Evolutionary conservation across 2,329 filamentous ascomycete genomes (phyloP).

Genomic region (Alternaria postmessia): DNA sequence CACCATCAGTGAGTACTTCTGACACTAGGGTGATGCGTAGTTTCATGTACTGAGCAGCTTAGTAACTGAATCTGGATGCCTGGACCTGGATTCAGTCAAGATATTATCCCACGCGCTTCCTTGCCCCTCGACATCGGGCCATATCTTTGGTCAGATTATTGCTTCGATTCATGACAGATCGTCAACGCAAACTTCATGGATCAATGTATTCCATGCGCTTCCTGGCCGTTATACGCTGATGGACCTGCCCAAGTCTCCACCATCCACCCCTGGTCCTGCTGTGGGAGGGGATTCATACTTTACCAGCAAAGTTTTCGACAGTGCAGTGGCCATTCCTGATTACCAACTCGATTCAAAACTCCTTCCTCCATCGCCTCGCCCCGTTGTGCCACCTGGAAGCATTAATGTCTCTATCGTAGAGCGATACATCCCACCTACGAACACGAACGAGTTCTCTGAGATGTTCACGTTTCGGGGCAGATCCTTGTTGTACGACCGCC

Average conservation of each 20-base stretch:
- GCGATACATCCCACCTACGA: conserved; percentile 71
- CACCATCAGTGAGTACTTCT: conserved; percentile 41
- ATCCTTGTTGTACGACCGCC: conserved; percentile 67
- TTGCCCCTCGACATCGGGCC: conserved; percentile 59
- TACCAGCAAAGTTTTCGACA: conserved; percentile 67
- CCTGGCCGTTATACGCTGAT: conserved; percentile 68
- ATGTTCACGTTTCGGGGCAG: conserved; percentile 63
- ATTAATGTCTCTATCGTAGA: conserved; percentile 69
- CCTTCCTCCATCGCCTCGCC: conserved; percentile 61
- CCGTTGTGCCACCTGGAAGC: conserved; percentile 66
- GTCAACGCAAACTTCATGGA: conserved; percentile 64
- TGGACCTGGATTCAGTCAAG: conserved; percentile 57
- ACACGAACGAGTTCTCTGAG: conserved; percentile 64
- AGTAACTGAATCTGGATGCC: conserved; percentile 45
- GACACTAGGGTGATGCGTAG: background rate
- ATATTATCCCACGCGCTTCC: conserved; percentile 69
- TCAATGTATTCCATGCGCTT: conserved; percentile 71
- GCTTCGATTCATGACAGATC: conserved; percentile 63
- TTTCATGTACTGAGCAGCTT: conserved; percentile 17
- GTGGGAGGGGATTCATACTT: conserved; percentile 68
- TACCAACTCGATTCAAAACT: conserved; percentile 64
- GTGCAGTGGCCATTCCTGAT: conserved; percentile 66
- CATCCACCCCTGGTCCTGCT: conserved; percentile 63
- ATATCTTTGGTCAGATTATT: conserved; percentile 64
- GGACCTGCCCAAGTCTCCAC: conserved; percentile 69